Conservation (phyloP, 2,329 filamentous ascomycete genomes). For the Fusarium sp. region DNA sequence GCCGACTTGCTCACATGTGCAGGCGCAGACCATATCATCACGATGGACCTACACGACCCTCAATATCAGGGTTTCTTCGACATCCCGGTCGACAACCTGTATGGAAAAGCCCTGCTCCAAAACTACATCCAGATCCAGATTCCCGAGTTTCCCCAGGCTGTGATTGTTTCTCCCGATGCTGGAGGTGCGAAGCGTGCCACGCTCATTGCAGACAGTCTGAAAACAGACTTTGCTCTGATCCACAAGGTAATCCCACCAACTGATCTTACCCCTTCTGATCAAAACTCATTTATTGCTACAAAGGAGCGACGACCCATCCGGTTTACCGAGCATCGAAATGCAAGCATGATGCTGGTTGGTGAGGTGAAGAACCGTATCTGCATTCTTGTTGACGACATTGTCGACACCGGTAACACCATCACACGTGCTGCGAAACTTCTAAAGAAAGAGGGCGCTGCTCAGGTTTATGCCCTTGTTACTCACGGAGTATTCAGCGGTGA, state of each 20-base stretch:
- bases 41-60: conserved; percentile 95
- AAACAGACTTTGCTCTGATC: conserved; percentile 96
- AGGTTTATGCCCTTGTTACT: conserved; percentile 91
- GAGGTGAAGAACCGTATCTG: conserved; percentile 84
- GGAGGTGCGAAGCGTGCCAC: conserved; percentile 97
- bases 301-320: conserved; percentile 90
- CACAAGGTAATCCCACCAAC: conserved; percentile 77
- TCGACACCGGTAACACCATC: conserved; percentile 97
- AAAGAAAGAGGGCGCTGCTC: conserved; percentile 93
- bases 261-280: conserved; percentile 52
- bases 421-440: conserved; percentile 96
- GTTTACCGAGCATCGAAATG: conserved; percentile 89
- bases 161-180: conserved; percentile 96
- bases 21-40: conserved; percentile 96
- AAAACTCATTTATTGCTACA: conserved; percentile 50
- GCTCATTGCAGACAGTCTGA: conserved; percentile 91
- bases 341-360: conserved; percentile 95
- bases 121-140: conserved; percentile 84
- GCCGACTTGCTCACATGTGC: conserved; percentile 95
- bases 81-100: conserved; percentile 97
- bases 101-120: conserved; percentile 81
- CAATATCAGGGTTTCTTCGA: conserved; percentile 99
- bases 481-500: conserved; percentile 97
- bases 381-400: conserved; percentile 94
- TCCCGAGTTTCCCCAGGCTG: conserved; percentile 80